These are phyloP conservation scores for Ophiosphaerella narmari DNA, from an alignment of 2,329 filamentous ascomycete species.

Conservation along the genomic window DNA sequence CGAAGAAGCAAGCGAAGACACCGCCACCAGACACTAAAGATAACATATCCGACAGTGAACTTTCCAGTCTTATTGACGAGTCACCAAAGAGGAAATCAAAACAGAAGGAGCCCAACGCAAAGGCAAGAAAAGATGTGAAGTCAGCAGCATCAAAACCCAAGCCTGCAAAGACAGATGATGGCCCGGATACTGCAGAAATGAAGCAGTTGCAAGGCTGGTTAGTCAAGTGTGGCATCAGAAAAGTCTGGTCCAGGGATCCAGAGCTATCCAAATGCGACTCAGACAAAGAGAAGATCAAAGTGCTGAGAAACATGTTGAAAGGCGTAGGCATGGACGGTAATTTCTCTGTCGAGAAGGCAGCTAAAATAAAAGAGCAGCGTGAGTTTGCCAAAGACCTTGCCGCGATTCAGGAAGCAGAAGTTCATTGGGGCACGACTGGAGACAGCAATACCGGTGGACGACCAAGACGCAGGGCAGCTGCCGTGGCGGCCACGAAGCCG, in stretches of 20 bases:
- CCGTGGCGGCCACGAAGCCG: slow-evolving; percentile 13
- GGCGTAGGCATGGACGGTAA: slow-evolving; percentile 88
- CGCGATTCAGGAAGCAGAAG: slow-evolving; percentile 79
- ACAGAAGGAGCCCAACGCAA: slow-evolving; percentile 39
- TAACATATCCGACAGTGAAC: slow-evolving; percentile 61
- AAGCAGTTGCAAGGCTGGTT: slow-evolving; percentile 88
- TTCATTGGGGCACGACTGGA: slow-evolving; percentile 68
- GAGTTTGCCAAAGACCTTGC: slow-evolving; percentile 86
- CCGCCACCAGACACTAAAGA: slow-evolving; percentile 16
- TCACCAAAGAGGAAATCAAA: slow-evolving; percentile 64
- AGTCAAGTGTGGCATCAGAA: slow-evolving; percentile 87
- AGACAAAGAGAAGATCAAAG: slow-evolving; percentile 76
- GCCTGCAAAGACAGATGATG: slow-evolving; percentile 47
- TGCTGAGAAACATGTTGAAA: slow-evolving; percentile 76
- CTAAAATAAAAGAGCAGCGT: slow-evolving; percentile 82
- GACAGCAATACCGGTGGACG: slow-evolving; percentile 30
- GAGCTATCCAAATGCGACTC: slow-evolving; percentile 80
- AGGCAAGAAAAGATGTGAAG: slow-evolving; percentile 24
- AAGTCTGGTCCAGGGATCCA: slow-evolving; percentile 74
- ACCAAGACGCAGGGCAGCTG: slow-evolving; percentile 33
- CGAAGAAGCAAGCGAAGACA: slow-evolving; percentile 6
- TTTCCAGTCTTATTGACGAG: slow-evolving; percentile 81
- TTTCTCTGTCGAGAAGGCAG: slow-evolving; percentile 82
- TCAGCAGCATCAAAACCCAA: slow-evolving; percentile 42
- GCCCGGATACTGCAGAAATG: slow-evolving; percentile 76